Conservation (phyloP, 2,329 filamentous ascomycete species). For the Metarhizium sp. region DNA sequence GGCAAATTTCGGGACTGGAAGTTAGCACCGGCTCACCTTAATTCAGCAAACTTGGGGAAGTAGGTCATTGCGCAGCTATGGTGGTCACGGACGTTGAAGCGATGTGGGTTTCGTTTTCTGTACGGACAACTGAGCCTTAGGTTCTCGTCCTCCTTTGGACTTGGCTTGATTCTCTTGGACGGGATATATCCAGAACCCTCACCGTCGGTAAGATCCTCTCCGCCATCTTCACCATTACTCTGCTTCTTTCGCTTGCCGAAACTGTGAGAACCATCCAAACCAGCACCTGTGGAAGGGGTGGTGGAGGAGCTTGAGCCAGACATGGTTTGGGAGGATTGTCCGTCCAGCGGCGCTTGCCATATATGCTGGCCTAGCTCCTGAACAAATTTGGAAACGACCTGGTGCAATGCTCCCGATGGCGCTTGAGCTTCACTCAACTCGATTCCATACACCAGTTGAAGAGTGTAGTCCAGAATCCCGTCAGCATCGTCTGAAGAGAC, state of each 20-base stretch:
- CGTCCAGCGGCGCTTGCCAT: constrained; percentile 20
- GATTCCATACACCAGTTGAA: constrained; percentile 28
- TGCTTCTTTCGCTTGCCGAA: constrained; percentile 28
- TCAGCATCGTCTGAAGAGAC: constrained; percentile 24
- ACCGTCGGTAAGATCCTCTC: constrained; percentile 25
- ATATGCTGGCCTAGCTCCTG: constrained; percentile 23
- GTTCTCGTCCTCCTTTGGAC: constrained; percentile 26
- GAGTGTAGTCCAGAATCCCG: constrained; percentile 23
- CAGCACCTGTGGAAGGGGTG: constrained; percentile 18
- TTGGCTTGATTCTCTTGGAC: constrained; percentile 21
- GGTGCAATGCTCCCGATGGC: constrained; percentile 17
- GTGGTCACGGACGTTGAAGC: constrained; percentile 36
- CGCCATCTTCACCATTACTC: constrained; percentile 19
- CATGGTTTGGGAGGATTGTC: constrained; percentile 19
- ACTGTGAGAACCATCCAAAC: constrained; percentile 11
- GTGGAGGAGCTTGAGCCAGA: constrained; percentile 22
- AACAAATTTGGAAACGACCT: constrained; percentile 22
- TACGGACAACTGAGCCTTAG: constrained; percentile 33
- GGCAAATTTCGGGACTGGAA: constrained; percentile 1
- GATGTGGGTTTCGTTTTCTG: constrained; percentile 32
- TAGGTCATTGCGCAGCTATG: constrained; percentile 34
- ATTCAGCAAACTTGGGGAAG: constrained; percentile 30
- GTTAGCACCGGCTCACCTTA: constrained; percentile 19
- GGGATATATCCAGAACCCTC: constrained; percentile 20
- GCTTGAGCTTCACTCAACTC: constrained; percentile 24